Evolutionary conservation across 1,284 basidiomycete species (phyloP).

Genomic region (Mycena sp.): DNA sequence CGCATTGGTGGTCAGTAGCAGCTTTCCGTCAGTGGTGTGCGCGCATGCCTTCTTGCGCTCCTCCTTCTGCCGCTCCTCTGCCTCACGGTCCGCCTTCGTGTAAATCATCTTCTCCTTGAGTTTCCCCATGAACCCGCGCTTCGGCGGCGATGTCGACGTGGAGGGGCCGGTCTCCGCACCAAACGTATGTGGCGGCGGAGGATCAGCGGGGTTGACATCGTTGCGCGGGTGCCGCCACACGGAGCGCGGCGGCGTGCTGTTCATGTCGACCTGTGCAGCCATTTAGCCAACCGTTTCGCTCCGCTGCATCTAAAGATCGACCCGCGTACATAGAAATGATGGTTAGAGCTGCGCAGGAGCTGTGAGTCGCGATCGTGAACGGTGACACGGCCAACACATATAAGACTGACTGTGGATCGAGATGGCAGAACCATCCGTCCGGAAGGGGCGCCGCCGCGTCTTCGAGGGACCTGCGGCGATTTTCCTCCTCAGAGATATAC

Average conservation of each 20-base stretch:
- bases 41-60: constrained; percentile 3
- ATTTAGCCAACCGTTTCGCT: neutral
- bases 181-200: constrained; percentile 2
- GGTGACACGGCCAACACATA: neutral
- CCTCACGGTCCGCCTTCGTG: constrained; percentile 22
- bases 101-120: constrained; percentile 24
- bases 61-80: constrained; percentile 12
- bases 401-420: constrained; percentile 17
- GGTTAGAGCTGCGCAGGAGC: constrained; percentile 13
- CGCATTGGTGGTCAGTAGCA: neutral
- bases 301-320: neutral
- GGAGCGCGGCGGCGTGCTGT: constrained; percentile 23
- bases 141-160: neutral
- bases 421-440: constrained; percentile 24
- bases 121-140: constrained; percentile 21
- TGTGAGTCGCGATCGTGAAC: neutral
- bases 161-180: too few species aligned
- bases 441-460: constrained; percentile 27
- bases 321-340: constrained; percentile 27
- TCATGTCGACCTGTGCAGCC: constrained; percentile 26
- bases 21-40: neutral
- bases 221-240: constrained; percentile 26
- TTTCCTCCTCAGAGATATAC: constrained; percentile 18
- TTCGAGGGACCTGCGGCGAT: constrained; percentile 22
- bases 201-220: neutral